phyloP scores from a whole-genome alignment of 257 asterid genomes.

The Coffea eugenioides region DNA sequence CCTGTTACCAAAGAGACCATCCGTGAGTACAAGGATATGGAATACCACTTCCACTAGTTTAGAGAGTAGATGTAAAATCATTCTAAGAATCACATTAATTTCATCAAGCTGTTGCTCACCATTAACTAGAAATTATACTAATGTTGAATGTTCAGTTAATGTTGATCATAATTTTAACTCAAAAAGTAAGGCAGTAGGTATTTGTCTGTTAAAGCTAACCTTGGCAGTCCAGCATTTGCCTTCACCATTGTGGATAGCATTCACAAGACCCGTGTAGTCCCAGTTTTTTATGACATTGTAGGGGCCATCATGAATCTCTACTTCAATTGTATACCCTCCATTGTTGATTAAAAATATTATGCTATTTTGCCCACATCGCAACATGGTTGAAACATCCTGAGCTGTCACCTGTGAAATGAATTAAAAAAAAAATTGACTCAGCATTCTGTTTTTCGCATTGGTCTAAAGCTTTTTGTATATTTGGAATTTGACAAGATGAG shows the following conservation, averaged over 20 bases:
- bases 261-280: slow-evolving; percentile 32
- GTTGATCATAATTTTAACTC: neutral
- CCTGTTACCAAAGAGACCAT: slow-evolving; percentile 13
- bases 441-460: neutral
- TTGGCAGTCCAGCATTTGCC: slow-evolving; percentile 42
- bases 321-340: slow-evolving; percentile 38
- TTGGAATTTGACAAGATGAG: neutral
- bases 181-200: neutral
- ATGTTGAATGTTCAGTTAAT: neutral
- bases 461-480: neutral
- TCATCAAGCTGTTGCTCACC: too few species aligned
- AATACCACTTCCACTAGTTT: too few species aligned
- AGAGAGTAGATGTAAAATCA: too few species aligned
- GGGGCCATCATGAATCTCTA: slow-evolving; percentile 39
- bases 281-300: slow-evolving; percentile 36
- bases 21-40: neutral
- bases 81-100: too few species aligned
- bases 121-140: neutral
- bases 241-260: slow-evolving; percentile 38
- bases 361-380: slow-evolving; percentile 30
- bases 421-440: neutral
- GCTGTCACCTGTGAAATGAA: slow-evolving; percentile 25
- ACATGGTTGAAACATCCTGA: slow-evolving; percentile 36
- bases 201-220: slow-evolving; percentile 23
- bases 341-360: slow-evolving; percentile 35